Evolutionary conservation across 108 stramenopile species (phyloP).

Genomic region (Pelagomonas calceolata): DNA sequence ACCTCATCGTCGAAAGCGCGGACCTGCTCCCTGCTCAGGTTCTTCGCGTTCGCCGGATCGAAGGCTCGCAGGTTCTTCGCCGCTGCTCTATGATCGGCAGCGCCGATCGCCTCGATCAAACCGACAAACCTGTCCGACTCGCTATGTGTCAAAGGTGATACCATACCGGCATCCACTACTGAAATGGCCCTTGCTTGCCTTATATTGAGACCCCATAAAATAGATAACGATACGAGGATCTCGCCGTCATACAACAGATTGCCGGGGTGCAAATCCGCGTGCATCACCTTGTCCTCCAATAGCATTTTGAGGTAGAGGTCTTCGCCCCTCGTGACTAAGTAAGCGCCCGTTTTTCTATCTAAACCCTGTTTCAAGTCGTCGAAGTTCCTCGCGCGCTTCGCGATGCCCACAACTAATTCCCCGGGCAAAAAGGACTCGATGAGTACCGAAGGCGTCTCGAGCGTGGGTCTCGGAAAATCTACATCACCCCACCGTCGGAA

Average conservation of each 20-base stretch:
- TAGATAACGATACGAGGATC: neutral
- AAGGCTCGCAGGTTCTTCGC: constrained; percentile 50
- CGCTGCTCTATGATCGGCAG: constrained; percentile 52
- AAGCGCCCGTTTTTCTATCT: constrained; percentile 17
- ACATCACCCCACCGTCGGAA: constrained; percentile 51
- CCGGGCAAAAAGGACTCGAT: constrained; percentile 58
- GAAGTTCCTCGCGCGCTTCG: neutral
- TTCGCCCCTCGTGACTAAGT: constrained; percentile 57
- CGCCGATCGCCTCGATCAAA: constrained; percentile 51
- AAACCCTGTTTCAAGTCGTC: neutral
- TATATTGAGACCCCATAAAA: neutral
- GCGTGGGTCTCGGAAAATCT: constrained; percentile 47
- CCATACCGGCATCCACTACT: constrained; percentile 78
- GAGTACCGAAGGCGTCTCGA: constrained; percentile 35
- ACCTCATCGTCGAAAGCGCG: constrained; percentile 48
- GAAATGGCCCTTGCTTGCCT: too few species aligned
- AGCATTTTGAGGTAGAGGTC: constrained; percentile 76
- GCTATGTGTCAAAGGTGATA: constrained; percentile 49
- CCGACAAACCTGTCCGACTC: constrained; percentile 58
- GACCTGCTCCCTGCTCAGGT: constrained; percentile 23
- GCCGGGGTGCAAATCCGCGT: constrained; percentile 71
- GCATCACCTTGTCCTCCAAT: constrained; percentile 61
- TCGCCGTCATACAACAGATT: constrained; percentile 33
- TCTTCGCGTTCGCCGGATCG: constrained; percentile 28
- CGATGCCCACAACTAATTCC: constrained; percentile 22